Conservation (phyloP, 371 early-diverging fungal species). For the Syncephalastrum monosporum region DNA sequence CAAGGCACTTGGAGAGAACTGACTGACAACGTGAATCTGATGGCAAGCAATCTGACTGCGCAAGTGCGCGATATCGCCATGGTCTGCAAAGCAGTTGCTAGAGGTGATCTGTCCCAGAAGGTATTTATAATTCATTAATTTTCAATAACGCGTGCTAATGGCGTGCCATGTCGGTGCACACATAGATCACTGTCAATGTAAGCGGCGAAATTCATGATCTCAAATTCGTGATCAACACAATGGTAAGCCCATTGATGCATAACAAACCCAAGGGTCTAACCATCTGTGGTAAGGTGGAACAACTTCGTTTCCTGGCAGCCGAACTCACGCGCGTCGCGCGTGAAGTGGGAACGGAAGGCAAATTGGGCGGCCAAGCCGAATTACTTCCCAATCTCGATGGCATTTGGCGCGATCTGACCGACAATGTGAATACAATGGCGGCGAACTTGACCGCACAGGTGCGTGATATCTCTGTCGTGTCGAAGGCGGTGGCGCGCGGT, state of each 20-base stretch:
- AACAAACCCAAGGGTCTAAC: conserved; percentile 1
- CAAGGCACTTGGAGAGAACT: conserved; percentile 56
- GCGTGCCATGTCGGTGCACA: not conserved
- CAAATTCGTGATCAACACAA: conserved; percentile 60
- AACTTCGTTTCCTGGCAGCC: conserved; percentile 48
- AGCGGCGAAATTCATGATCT: conserved; percentile 62
- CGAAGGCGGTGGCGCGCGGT: conserved; percentile 30
- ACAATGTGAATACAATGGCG: conserved; percentile 43
- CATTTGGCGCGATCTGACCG: conserved; percentile 51
- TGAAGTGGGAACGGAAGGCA: conserved; percentile 50
- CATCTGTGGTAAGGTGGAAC: conserved; percentile 3
- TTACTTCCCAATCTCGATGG: conserved; percentile 49
- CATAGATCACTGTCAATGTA: conserved; percentile 31
- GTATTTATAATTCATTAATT: conserved; percentile 10
- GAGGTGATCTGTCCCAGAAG: conserved; percentile 40
- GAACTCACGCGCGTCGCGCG: conserved; percentile 56
- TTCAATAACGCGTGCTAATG: too few relatives aligned
- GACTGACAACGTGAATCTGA: conserved; percentile 46
- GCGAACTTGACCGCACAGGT: conserved; percentile 25
- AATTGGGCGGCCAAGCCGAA: conserved; percentile 56
- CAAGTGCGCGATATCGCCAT: conserved; percentile 29
- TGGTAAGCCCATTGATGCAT: conserved; percentile 30
- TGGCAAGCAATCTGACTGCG: conserved; percentile 21
- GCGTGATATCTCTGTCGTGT: conserved; percentile 30
- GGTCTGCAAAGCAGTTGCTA: conserved; percentile 27